Evolutionary conservation across 768 basidiomycete genomes (phyloP).

Genomic region (Cystofilobasidium macerans): DNA sequence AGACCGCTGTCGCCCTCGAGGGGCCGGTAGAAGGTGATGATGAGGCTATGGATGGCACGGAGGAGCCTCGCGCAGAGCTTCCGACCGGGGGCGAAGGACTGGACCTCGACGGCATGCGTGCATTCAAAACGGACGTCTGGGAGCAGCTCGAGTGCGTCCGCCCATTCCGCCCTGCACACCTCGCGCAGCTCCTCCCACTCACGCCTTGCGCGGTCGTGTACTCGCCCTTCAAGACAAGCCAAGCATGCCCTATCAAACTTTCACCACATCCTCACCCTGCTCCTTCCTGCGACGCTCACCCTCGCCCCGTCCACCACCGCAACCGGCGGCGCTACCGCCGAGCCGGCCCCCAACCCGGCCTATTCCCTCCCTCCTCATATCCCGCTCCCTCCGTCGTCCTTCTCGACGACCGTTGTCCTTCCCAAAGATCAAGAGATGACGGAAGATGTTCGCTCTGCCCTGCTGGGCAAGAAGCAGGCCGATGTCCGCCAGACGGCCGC

Average conservation of each 20-base stretch:
- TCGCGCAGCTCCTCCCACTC: neutral
- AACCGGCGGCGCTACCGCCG: neutral
- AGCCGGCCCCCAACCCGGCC: neutral
- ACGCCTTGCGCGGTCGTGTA: neutral
- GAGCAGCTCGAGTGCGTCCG: slow-evolving; percentile 12
- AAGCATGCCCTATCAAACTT: slow-evolving; percentile 9
- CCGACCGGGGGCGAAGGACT: neutral
- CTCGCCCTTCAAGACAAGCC: slow-evolving; percentile 1
- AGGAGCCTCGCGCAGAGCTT: neutral
- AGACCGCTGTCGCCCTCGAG: neutral
- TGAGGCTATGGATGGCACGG: too few species aligned
- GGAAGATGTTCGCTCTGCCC: too few species aligned
- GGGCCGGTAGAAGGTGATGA: neutral
- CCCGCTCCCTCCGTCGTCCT: slow-evolving; percentile 7
- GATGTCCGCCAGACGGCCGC: slow-evolving; percentile 4
- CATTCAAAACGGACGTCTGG: slow-evolving; percentile 8
- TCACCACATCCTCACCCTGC: slow-evolving; percentile 11
- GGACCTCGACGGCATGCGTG: slow-evolving; percentile 11
- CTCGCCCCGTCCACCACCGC: neutral
- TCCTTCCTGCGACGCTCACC: slow-evolving; percentile 6
- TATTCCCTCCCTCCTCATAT: slow-evolving; percentile 3
- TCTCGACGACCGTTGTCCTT: neutral
- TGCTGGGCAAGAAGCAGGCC: slow-evolving; percentile 3
- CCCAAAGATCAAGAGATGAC: neutral
- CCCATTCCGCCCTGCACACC: neutral